Base-by-base conservation (phyloP, 208 protist species). In the Trypanosoma cruzi region DNA sequence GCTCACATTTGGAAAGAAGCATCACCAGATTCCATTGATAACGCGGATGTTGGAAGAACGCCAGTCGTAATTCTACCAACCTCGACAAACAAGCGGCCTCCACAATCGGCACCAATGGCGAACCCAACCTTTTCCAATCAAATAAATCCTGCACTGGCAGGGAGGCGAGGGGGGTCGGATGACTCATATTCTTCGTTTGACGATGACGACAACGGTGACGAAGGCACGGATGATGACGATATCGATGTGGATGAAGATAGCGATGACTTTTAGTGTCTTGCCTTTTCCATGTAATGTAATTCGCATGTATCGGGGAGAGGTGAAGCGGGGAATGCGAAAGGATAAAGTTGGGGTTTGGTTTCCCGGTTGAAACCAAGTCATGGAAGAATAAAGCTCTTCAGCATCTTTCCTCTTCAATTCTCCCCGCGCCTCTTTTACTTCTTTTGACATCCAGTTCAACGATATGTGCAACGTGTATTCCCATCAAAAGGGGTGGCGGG, bases 161-260 rank as follows among this genome's bases (percentile, higher is more conserved):
- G 58, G 52, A 31, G 1, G 50, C 16, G 52, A 32, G 85, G 73
- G 0, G 56, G 77, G 13, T 77, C 82, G 49, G 76, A 90, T 44
- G 79, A 86, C 42, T 83, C 84, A 56, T 95, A 95, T 70, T 95
- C 89, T 50, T 89, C 84, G 63, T 95, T 93, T 63, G 82, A 91
- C 49, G 76, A 81, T 53, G 81, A 88, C 37, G 74, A 64, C 42
- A 76, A 88, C 26, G 66, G 68, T 36, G 58, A 62, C 44, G 62
- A 71, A 50, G 62, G 68, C 56, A 59, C 61, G 31, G 85, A 91
- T 65, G 85, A 93, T 74, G 82, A 84, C 36, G 36, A 4, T 63
- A 74, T 82, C 56, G 71, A 84, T 22, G 81, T 91, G 20, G 85
- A 95, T 24, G 86, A 92, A 68, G 89, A 95, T 66, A 82, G 89